Evolutionary conservation across 2,329 filamentous ascomycete genomes (phyloP).

Genomic region (Lasiodiplodia sp.): DNA sequence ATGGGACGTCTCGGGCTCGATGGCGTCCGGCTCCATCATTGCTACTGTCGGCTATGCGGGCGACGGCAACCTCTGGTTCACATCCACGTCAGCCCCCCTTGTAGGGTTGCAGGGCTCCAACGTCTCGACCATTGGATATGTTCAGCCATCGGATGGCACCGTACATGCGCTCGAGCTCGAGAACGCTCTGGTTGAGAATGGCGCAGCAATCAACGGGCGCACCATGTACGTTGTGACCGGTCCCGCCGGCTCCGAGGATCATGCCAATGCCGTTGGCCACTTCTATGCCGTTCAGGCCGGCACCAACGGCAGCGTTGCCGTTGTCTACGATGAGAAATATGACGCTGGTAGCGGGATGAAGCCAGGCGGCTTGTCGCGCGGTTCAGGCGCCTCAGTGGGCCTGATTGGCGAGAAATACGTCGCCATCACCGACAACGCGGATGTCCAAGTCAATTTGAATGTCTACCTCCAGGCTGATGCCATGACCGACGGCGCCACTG

Average conservation of each 20-base stretch:
- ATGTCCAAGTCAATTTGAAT: neutral
- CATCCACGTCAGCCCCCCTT: no score
- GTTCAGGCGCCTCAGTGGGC: neutral
- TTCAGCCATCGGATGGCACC: no score
- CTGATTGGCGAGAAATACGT: neutral
- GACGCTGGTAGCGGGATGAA: neutral
- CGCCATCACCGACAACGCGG: neutral
- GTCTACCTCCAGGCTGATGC: neutral
- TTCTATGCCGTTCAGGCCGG: neutral
- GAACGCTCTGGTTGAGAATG: no score
- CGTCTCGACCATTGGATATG: no score
- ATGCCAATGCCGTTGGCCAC: neutral
- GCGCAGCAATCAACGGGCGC: neutral
- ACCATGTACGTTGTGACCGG: neutral
- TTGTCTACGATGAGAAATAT: neutral
- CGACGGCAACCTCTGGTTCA: no score
- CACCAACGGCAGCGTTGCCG: neutral
- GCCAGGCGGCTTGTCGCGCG: neutral
- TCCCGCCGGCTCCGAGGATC: neutral
- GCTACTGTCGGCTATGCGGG: no score
- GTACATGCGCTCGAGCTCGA: no score
- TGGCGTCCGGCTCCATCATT: no score
- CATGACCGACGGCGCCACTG: neutral
- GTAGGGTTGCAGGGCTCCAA: no score
- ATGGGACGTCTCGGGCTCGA: no score